Percentiles rank a stretch among this genome's conserved stretches.
phyloP scores from a whole-genome alignment of 2,329 filamentous ascomycete species.

The Neodidymelliopsis sp. region DNA sequence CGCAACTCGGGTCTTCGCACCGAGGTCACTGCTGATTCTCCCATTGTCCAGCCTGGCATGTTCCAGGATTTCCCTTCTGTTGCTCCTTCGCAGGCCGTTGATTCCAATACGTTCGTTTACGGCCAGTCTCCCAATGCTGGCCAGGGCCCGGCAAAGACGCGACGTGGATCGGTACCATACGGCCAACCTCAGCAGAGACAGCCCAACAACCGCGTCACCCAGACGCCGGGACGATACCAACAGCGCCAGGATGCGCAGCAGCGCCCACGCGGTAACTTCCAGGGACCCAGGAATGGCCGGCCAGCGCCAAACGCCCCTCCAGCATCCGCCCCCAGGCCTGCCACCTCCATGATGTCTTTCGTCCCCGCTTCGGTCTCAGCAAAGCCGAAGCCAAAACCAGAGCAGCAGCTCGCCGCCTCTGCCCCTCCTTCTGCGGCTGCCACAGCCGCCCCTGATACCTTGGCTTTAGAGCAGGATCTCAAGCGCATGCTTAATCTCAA shows the following conservation, averaged over 20 bases:
- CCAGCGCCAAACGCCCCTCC: conserved; percentile 24
- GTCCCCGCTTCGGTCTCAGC: conserved; percentile 48
- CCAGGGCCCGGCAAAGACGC: conserved; percentile 23
- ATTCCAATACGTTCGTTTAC: conserved; percentile 29
- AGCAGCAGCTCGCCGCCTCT: conserved; percentile 31
- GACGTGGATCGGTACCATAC: conserved; percentile 38
- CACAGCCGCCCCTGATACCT: conserved; percentile 27
- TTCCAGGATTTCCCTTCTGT: conserved; percentile 38
- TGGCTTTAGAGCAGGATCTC: conserved; percentile 45
- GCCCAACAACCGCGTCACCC: conserved; percentile 33
- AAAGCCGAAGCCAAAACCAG: conserved; percentile 32
- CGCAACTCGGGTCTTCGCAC: conserved; percentile 55
- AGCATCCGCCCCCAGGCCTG: conserved; percentile 28
- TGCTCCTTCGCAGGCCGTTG: conserved; percentile 23
- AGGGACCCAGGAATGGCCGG: conserved; percentile 19
- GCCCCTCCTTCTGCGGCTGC: conserved; percentile 23
- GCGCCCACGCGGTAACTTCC: conserved; percentile 22
- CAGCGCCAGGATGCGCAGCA: conserved; percentile 35
- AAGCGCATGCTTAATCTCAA: conserved; percentile 48
- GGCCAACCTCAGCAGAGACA: conserved; percentile 33
- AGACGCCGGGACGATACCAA: conserved; percentile 35
- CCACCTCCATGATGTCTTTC: conserved; percentile 43
- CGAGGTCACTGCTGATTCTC: conserved; percentile 49
- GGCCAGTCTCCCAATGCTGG: conserved; percentile 25
- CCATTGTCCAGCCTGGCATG: conserved; percentile 30